These are phyloP conservation scores for Tricholoma sp. DNA, from an alignment of 768 basidiomycete genomes.

Conservation along the genomic window DNA sequence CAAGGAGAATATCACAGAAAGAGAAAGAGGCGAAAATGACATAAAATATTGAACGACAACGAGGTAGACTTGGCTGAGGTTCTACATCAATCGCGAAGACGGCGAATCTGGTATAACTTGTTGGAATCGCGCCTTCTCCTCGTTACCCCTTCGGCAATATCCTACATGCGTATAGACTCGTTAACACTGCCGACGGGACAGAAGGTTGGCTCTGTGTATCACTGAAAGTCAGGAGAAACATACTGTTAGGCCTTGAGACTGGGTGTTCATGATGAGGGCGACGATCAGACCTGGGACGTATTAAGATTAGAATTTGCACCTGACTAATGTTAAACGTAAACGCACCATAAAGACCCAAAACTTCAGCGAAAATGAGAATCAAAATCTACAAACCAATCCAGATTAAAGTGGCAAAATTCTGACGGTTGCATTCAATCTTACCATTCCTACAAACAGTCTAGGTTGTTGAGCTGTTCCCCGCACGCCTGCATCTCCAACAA, in stretches of 20 bases:
- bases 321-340: background rate
- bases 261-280: slow-evolving; percentile 93
- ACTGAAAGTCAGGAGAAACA: background rate
- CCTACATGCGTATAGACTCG: background rate
- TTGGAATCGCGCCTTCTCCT: background rate
- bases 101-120: slow-evolving; percentile 2
- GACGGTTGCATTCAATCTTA: slow-evolving; percentile 24
- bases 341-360: slow-evolving; percentile 33
- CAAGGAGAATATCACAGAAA: too few relatives aligned
- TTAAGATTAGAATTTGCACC: background rate
- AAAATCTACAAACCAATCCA: slow-evolving; percentile 50
- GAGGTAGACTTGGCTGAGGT: background rate
- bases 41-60: background rate
- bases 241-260: slow-evolving; percentile 29
- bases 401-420: background rate
- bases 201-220: background rate
- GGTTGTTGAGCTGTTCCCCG: slow-evolving; percentile 97
- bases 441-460: slow-evolving; percentile 91
- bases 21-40: background rate
- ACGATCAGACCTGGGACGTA: slow-evolving; percentile 61
- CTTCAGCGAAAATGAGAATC: slow-evolving; percentile 97
- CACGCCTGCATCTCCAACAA: slow-evolving; percentile 98
- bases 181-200: background rate
- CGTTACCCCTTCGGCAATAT: background rate
- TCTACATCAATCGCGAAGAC: background rate